These are phyloP conservation scores for Cadophora gregata DNA, from an alignment of 2,329 filamentous ascomycete genomes.

Conservation along the genomic window DNA sequence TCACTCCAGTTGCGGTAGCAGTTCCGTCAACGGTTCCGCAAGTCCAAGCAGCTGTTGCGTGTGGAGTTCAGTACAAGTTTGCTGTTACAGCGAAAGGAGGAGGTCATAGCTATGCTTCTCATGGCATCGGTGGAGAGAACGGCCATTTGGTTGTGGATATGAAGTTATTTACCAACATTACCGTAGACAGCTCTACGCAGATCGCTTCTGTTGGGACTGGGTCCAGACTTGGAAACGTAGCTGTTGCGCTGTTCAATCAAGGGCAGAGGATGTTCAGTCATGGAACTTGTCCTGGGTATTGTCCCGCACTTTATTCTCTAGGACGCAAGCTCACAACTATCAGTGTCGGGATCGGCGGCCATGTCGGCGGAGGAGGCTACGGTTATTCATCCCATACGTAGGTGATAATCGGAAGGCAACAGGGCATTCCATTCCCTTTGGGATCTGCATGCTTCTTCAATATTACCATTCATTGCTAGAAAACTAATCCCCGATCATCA, in stretches of 20 bases:
- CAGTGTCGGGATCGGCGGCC: constrained; percentile 31
- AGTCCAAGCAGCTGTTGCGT: constrained; percentile 53
- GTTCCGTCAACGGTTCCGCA: constrained; percentile 27
- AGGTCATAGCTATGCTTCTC: constrained; percentile 60
- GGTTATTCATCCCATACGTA: constrained; percentile 33
- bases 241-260: constrained; percentile 45
- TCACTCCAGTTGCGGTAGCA: constrained; percentile 23
- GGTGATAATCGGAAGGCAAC: too few relatives aligned
- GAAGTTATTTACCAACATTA: constrained; percentile 56
- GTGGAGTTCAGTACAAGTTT: constrained; percentile 49
- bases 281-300: constrained; percentile 50
- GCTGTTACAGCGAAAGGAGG: constrained; percentile 58
- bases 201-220: constrained; percentile 48
- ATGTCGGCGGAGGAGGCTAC: constrained; percentile 32
- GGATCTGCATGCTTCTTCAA: too few relatives aligned
- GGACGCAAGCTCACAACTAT: background rate
- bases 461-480: too few relatives aligned
- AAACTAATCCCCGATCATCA: too few relatives aligned
- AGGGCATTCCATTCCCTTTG: too few relatives aligned
- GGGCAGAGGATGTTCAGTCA: constrained; percentile 48
- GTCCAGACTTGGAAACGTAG: constrained; percentile 51
- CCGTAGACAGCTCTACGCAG: constrained; percentile 50
- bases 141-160: constrained; percentile 62
- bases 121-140: constrained; percentile 52
- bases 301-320: background rate